phyloP scores from a whole-genome alignment of 345 rosid species.

The Hibiscus mutabilis region DNA sequence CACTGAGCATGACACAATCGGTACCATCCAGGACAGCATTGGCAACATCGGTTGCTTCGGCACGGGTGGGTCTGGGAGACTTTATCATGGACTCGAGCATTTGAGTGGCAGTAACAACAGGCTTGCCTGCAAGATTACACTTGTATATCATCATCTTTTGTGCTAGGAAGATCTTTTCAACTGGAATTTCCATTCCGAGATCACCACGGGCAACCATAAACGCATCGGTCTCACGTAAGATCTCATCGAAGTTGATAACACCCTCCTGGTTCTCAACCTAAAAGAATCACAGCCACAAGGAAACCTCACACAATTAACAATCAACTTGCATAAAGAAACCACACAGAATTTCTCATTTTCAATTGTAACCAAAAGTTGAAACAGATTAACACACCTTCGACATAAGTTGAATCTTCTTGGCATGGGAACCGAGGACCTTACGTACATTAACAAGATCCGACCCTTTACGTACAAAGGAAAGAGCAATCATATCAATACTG shows the following conservation, averaged over 20 bases:
- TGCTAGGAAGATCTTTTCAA: slow-evolving; percentile 90
- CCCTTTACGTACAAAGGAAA: slow-evolving; percentile 90
- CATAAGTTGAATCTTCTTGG: slow-evolving; percentile 68
- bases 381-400: slow-evolving; percentile 54
- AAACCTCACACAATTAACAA: not conserved
- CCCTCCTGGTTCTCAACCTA: slow-evolving; percentile 95
- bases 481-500: slow-evolving; percentile 80
- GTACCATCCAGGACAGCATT: slow-evolving; percentile 93
- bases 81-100: slow-evolving; percentile 96
- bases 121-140: slow-evolving; percentile 88
- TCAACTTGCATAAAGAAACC: not conserved
- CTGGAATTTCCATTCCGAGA: slow-evolving; percentile 93
- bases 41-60: slow-evolving; percentile 93
- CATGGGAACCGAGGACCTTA: slow-evolving; percentile 80
- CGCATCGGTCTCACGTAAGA: slow-evolving; percentile 82
- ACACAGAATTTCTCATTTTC: not conserved
- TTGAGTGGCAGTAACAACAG: slow-evolving; percentile 90
- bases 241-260: slow-evolving; percentile 86
- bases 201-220: slow-evolving; percentile 99
- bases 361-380: not conserved
- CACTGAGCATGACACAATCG: slow-evolving; percentile 90
- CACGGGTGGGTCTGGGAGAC: slow-evolving; percentile 92
- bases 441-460: slow-evolving; percentile 88
- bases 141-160: slow-evolving; percentile 97
- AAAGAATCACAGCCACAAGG: slow-evolving; percentile 8